phyloP scores from a whole-genome alignment of 345 rosid species.

The Anacardium occidentale region DNA sequence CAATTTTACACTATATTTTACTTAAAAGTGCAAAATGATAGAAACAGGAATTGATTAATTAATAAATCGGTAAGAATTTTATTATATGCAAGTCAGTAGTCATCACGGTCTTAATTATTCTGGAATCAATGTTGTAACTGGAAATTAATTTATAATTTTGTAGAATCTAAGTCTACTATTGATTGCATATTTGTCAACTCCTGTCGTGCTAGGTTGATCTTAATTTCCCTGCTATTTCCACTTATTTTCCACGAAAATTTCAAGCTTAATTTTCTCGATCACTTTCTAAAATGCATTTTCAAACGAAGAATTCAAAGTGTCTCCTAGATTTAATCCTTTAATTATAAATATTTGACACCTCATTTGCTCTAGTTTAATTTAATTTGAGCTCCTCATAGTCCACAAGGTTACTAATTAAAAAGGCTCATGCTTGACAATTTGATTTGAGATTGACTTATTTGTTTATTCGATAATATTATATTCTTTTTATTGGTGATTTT shows the following conservation, averaged over 20 bases:
- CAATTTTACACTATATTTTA: constrained; percentile 20
- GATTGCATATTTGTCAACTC: constrained; percentile 36
- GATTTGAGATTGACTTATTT: too few species aligned
- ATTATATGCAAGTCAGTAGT: constrained; percentile 9
- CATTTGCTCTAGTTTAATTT: too few species aligned
- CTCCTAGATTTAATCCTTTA: too few species aligned
- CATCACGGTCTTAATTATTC: constrained; percentile 18
- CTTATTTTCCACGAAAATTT: not conserved
- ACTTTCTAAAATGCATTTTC: not conserved
- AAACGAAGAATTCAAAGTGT: too few species aligned
- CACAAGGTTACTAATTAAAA: too few species aligned
- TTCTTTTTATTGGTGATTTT: too few species aligned
- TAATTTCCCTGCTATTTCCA: not conserved
- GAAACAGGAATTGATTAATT: constrained; percentile 3
- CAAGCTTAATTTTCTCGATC: constrained; percentile 19
- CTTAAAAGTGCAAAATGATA: constrained; percentile 33
- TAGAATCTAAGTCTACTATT: constrained; percentile 21
- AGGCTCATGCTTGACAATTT: too few species aligned
- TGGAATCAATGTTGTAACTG: not conserved
- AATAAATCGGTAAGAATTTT: not conserved
- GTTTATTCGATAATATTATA: too few species aligned
- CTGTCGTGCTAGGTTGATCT: constrained; percentile 20
- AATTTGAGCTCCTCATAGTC: too few species aligned
- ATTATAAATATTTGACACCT: too few species aligned
- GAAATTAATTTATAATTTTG: not conserved